Evolutionary conservation across 768 basidiomycete species (phyloP).

Genomic region (Lactarius sanguifluus): DNA sequence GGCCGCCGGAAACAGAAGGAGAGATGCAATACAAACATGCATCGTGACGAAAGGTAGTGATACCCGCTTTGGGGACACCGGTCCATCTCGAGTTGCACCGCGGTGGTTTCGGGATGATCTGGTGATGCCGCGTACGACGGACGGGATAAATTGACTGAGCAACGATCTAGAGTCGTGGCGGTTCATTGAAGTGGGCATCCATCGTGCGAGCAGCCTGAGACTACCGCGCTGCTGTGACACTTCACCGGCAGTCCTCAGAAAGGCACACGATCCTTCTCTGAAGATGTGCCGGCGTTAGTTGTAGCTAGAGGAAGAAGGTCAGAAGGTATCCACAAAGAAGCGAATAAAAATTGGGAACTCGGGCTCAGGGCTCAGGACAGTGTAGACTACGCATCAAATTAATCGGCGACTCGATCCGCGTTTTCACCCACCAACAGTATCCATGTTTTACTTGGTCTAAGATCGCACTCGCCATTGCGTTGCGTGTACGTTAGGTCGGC

Average conservation of each 20-base stretch:
- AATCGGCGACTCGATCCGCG: neutral
- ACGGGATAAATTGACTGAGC: neutral
- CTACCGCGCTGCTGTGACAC: constrained; percentile 5
- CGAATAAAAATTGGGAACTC: neutral
- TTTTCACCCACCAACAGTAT: neutral
- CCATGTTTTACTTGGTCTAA: neutral
- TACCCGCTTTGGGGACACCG: constrained; percentile 4
- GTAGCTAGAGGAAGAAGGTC: constrained; percentile 1
- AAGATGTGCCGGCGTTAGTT: neutral
- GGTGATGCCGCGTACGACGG: neutral
- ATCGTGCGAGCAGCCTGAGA: neutral
- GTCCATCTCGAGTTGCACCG: constrained; percentile 14
- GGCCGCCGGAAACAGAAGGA: too few species aligned
- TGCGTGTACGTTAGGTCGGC: neutral
- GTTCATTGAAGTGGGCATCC: constrained; percentile 9
- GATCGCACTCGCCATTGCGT: neutral
- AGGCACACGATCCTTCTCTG: constrained; percentile 3
- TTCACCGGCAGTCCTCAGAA: constrained; percentile 7
- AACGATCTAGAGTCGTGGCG: constrained; percentile 1
- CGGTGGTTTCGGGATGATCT: constrained; percentile 5
- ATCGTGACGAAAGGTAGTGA: too few species aligned
- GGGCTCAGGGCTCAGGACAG: neutral
- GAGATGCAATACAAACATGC: too few species aligned
- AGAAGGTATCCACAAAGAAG: neutral
- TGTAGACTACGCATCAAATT: neutral